Evolutionary conservation across 371 early-diverging fungal genomes (phyloP), one percentile per base, ranked within the genome.

Genomic region (Coemansia sp.): DNA sequence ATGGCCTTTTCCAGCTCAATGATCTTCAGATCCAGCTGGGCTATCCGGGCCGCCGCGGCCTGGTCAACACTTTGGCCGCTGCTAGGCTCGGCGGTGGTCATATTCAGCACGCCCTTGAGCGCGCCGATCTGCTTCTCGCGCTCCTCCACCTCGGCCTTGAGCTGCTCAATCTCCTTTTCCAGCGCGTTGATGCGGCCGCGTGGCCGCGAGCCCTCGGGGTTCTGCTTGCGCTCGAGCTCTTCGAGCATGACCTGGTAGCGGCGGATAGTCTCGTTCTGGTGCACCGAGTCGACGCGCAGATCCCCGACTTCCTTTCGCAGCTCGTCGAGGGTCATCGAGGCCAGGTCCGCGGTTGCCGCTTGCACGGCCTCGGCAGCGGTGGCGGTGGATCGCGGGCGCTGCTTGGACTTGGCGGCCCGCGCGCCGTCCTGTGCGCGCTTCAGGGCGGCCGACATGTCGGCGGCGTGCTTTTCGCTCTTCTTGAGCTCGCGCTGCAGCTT

Each of bases 151-250:
- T 61, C 67, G 5, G 58, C 47, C 43, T 57, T 62, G 26, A 66
- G 58, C 45, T 65, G 52, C n/a, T 71, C 73, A 45, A 71, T 36
- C 43, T 70, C 67, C 2, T 60, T 59, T 39, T 70, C 67, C 39
- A 68, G 43, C 8, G 48, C 63, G 14, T 61, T 53, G 10, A 59
- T 55, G 31, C 51, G 48, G 13, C 61, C 60, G 43, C 67, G 51
- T 8, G 51, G 68, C 42, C 47, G 53, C 5, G 59, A 63, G 10
- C 71, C 73, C 42, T 72, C 73, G 16, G 70, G 73, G 34, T 70
- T 70, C 43, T 66, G 67, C 48, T 71, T 60, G 14, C 76, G 76
- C 63, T 71, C 64, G 9, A 71, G 62, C 59, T 73, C 68, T 59
- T 60, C 58, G 5, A 62, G 62, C 58, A 62, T 41, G 13, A 71